phyloP scores from a whole-genome alignment of 345 rosid species.

The Erysimum cheiranthoides region DNA sequence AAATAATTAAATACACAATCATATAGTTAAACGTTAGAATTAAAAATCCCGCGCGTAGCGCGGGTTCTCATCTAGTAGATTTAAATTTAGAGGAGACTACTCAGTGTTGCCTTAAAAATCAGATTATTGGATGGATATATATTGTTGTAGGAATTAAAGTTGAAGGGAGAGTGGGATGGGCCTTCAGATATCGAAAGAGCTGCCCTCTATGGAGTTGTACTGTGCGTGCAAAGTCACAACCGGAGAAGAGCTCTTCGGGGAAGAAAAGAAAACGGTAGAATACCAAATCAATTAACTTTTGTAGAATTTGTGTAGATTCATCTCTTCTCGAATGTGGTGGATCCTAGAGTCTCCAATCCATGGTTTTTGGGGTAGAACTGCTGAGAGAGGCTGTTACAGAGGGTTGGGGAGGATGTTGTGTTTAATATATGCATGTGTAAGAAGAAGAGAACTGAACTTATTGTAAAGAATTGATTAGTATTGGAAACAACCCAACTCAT shows the following conservation, averaged over 20 bases:
- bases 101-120: slow-evolving; percentile 16
- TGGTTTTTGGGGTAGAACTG: background rate
- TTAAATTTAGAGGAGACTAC: background rate
- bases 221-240: slow-evolving; percentile 45
- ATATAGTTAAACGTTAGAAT: too few species aligned
- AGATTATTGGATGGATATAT: too few species aligned
- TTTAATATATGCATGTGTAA: background rate
- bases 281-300: slow-evolving; percentile 1
- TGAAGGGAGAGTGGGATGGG: slow-evolving; percentile 58
- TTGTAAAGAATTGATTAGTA: background rate
- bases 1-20: too few species aligned
- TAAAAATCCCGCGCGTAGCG: too few species aligned
- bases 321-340: background rate
- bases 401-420: background rate
- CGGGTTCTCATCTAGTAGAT: too few species aligned
- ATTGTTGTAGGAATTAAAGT: slow-evolving; percentile 64
- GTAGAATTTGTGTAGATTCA: slow-evolving; percentile 10
- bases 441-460: background rate
- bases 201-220: slow-evolving; percentile 84
- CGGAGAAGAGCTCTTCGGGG: slow-evolving; percentile 50
- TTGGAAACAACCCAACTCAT: background rate
- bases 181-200: slow-evolving; percentile 86
- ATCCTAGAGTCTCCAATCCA: too few species aligned
- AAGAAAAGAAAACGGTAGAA: slow-evolving; percentile 72
- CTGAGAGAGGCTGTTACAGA: background rate